Evolutionary conservation across 2,329 filamentous ascomycete genomes (phyloP), one percentile per base, ranked within the genome.

Genomic region (Sporothrix phasma): DNA sequence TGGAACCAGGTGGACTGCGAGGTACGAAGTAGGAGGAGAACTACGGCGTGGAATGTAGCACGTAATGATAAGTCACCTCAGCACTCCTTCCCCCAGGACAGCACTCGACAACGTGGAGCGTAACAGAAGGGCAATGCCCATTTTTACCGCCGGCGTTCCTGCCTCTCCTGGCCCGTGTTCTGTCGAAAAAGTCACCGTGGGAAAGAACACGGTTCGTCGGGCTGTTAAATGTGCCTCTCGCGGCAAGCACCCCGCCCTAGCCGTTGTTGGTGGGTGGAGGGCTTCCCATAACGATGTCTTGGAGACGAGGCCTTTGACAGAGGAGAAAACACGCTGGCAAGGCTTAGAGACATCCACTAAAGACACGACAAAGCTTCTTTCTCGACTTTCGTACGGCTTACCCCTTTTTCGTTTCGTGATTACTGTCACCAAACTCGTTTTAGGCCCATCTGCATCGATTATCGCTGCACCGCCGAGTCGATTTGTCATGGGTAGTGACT

Each of bases 201-300:
- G n/a, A n/a, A n/a, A n/a, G 49, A n/a, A n/a, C 39, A n/a, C 31
- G 31, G 31, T 39, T 54, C n/a, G 51, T 15, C 46, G 37, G 37
- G 22, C 37, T 54, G 29, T 56, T 63, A 51, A 29, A 62, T 37
- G 56, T 65, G 56, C 64, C 60, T 37, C 60, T 65, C 64, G 31
- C 37, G 64, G 60, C 43, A 65, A 65, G 60, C 51, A 45, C 59
- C 53, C 31, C 51, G 22, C 31, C 41, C 51, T 19, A 5, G 53
- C 58, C 31, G 58, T 5, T 59, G 43, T 39, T 62, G 54, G 63
- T 51, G 63, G 22, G 24, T 19, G 51, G 31, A 43, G 13, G 13
- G 8, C 5, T 49, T 26, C 17, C 31, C 31, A 8, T 6, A 17
- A 37, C n/a, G 51, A 37, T 5, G 6, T 26, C 4, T 39, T 10